Percentiles rank a stretch among this genome's conserved stretches.
These are phyloP conservation scores for Avena insularis DNA, from an alignment of 176 grass and related monocot species.

Conservation along the genomic window DNA sequence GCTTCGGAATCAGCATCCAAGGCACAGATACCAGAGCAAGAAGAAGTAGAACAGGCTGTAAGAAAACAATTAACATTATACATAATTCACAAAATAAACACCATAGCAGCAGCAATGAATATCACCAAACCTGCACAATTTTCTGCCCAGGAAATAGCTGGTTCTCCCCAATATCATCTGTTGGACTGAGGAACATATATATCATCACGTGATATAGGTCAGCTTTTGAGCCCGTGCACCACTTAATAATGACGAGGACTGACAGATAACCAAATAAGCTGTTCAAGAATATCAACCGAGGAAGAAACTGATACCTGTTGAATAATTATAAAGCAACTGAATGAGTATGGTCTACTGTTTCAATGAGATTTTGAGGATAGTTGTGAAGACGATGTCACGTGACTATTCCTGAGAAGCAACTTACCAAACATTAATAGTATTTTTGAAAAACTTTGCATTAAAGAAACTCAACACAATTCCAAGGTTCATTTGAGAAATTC, in stretches of 20 bases:
- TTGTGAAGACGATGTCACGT: background rate
- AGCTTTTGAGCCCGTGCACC: conserved; percentile 85
- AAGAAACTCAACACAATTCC: conserved; percentile 93
- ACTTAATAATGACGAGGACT: conserved; percentile 86
- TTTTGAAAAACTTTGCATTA: conserved; percentile 82
- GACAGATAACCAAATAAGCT: conserved; percentile 96
- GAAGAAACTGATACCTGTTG: conserved; percentile 88
- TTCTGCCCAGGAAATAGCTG: conserved; percentile 90
- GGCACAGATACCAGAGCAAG: conserved; percentile 92
- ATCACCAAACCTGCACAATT: conserved; percentile 72
- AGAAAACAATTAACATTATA: conserved; percentile 21
- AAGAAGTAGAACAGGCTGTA: conserved; percentile 74
- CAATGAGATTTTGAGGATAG: background rate
- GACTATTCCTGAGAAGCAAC: conserved; percentile 15
- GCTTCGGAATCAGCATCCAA: conserved; percentile 97
- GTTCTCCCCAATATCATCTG: conserved; percentile 83
- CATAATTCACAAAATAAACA: background rate
- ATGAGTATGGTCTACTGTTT: conserved; percentile 27
- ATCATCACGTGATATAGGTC: conserved; percentile 98
- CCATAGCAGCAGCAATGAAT: conserved; percentile 5
- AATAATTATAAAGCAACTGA: conserved; percentile 8
- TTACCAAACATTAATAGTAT: conserved; percentile 74
- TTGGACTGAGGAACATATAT: conserved; percentile 97
- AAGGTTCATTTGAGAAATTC: conserved; percentile 95
- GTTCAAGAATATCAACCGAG: conserved; percentile 95